Percentiles rank a stretch among this genome's conserved stretches.
Evolutionary conservation across 2,329 filamentous ascomycete species (phyloP).

Genomic region (Sclerotinia borealis): DNA sequence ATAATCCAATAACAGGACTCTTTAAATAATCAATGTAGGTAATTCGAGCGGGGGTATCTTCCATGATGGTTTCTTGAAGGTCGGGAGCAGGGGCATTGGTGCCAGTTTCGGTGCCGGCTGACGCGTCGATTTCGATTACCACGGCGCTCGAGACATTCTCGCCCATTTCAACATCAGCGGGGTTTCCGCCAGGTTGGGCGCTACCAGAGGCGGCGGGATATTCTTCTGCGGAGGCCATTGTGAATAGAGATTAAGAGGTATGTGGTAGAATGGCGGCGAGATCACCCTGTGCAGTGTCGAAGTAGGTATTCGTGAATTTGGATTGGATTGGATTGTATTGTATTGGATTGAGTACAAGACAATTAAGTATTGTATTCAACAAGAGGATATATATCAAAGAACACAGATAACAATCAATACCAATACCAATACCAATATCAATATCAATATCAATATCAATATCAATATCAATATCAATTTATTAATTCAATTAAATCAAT

Average conservation of each 20-base stretch:
- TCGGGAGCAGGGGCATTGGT: background rate
- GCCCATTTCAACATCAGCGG: conserved; percentile 28
- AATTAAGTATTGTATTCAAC: too few species aligned
- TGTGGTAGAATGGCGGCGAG: too few species aligned
- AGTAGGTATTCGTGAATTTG: background rate
- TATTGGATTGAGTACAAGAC: too few species aligned
- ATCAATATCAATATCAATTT: too few species aligned
- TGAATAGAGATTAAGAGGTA: background rate
- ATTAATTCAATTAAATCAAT: background rate
- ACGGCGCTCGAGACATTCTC: conserved; percentile 17
- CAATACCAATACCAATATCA: too few species aligned
- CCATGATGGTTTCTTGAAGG: conserved; percentile 21
- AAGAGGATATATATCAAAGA: too few species aligned
- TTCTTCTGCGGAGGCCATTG: conserved; percentile 17
- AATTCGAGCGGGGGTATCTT: conserved; percentile 20
- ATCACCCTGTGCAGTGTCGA: background rate
- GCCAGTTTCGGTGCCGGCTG: background rate
- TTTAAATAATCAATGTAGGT: conserved; percentile 55
- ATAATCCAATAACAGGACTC: conserved; percentile 62
- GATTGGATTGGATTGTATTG: background rate
- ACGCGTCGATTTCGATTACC: conserved; percentile 26
- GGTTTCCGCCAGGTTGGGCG: conserved; percentile 14
- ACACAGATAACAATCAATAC: too few species aligned
- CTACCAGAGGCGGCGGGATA: conserved; percentile 18
- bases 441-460: too few species aligned